Evolutionary conservation across 140 eudicot species (phyloP), one percentile per base, ranked within the genome.

Genomic region (Eryngium alpinum): DNA sequence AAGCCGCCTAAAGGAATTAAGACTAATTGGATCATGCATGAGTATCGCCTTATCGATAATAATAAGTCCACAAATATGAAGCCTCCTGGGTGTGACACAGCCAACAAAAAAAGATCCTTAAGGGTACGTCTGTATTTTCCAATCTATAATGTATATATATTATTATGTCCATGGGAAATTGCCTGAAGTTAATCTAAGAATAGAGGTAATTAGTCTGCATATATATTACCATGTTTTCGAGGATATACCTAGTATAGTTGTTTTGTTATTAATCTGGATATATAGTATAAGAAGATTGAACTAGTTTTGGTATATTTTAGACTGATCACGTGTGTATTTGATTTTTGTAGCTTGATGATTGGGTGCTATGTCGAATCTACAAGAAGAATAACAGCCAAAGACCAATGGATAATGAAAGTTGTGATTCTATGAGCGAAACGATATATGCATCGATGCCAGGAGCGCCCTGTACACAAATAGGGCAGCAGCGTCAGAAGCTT

Each of bases 1-100:
- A 92, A 92, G 80, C 98, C 98, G 3, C 98, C 98, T 0, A 94
- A 90, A 87, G 98, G 98, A 27, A 84, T 92, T 25, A 94, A 94
- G 25, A 94, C 97, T 9, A 92, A 94, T 27, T 94, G 98, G 98
- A 94, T 94, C 91, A 91, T 94, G 98, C 98, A 94, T 79, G 97
- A 93, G 46, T 93, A 93, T 83, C 87, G 98, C 14, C 88, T 93
- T 13, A 77, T 86, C 2, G 96, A 91, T 50, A 91, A 88, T 27
- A 94, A 27, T 10, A 75, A 94, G 78, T 63, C 92, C 0, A 63
- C 92, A 1, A 70, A 56, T 71, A 59, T 78, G 9, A 94, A 92
- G 85, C 98, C 97, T 38, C 97, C 91, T 21, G 90, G 90, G 1
- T 88, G 88, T 32, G 95, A 93, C 80, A 71, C 82, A 66, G 77